These are phyloP conservation scores for Ustilago nuda DNA, from an alignment of 1,284 basidiomycete genomes.

Conservation along the genomic window DNA sequence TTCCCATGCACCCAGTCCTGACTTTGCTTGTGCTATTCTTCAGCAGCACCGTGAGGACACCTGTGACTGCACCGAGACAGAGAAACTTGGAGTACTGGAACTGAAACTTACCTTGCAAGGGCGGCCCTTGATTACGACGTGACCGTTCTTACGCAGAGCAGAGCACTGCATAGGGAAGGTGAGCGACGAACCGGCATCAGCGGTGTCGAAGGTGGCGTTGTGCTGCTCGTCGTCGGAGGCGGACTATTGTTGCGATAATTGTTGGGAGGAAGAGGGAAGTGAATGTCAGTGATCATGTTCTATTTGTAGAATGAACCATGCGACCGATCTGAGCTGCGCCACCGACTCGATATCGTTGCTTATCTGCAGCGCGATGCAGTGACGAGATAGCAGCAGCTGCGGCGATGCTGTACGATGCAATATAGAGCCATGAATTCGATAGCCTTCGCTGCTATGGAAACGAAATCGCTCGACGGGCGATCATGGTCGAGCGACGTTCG, in stretches of 20 bases:
- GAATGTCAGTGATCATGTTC: background rate
- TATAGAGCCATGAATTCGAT: background rate
- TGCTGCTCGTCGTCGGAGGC: slow-evolving; percentile 83
- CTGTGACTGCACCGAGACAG: background rate
- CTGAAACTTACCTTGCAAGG: slow-evolving; percentile 81
- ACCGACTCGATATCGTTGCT: background rate
- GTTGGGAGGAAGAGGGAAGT: background rate
- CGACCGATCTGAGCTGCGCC: background rate
- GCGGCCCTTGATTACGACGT: slow-evolving; percentile 97
- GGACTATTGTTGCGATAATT: slow-evolving; percentile 27
- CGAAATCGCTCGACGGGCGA: background rate
- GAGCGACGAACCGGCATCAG: slow-evolving; percentile 69
- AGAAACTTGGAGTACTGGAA: background rate
- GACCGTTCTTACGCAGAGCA: slow-evolving; percentile 88
- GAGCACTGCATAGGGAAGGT: slow-evolving; percentile 89
- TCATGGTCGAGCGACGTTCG: background rate
- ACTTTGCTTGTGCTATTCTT: too few species aligned
- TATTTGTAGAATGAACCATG: background rate
- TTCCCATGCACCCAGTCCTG: too few species aligned
- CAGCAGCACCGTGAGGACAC: too few species aligned
- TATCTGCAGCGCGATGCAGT: background rate
- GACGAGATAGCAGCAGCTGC: background rate
- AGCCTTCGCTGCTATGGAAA: background rate
- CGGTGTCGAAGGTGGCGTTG: slow-evolving; percentile 87
- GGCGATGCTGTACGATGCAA: background rate